Conservation (phyloP, 31 red algal genomes). For the Odonthalia washingtoniensis region DNA sequence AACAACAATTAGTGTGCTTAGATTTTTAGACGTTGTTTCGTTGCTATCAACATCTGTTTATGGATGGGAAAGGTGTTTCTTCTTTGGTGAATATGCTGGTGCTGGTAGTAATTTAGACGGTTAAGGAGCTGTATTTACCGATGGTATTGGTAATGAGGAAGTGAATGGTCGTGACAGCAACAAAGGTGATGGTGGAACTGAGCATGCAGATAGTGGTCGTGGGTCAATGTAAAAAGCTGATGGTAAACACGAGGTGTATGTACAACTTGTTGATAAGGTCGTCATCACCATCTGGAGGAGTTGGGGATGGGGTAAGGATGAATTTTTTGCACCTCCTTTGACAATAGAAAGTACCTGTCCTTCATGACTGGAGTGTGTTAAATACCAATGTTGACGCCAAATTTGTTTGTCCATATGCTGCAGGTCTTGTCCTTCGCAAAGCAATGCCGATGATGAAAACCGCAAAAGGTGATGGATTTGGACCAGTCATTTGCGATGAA, state of each 20-base stretch:
- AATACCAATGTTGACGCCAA: constrained; percentile 27
- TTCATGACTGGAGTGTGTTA: constrained; percentile 22
- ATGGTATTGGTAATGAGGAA: too few relatives aligned
- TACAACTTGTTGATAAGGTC: constrained; percentile 44
- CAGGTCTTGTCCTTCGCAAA: constrained; percentile 59
- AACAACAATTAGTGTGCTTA: constrained; percentile 64
- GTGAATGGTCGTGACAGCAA: too few relatives aligned
- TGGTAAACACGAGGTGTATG: too few relatives aligned
- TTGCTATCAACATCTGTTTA: constrained; percentile 77
- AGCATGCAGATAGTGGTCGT: too few relatives aligned
- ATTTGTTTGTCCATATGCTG: constrained; percentile 71
- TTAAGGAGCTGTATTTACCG: too few relatives aligned
- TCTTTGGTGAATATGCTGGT: constrained; percentile 53
- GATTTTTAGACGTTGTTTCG: constrained; percentile 77
- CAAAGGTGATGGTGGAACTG: too few relatives aligned
- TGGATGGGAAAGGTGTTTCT: constrained; percentile 80
- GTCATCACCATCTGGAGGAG: constrained; percentile 43
- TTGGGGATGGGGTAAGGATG: constrained; percentile 31
- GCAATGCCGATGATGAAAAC: constrained; percentile 67
- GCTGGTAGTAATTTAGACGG: too few relatives aligned
- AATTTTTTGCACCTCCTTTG: constrained; percentile 57
- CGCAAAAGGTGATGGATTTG: constrained; percentile 42
- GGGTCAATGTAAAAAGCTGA: too few relatives aligned
- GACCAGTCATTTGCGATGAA: too few relatives aligned
- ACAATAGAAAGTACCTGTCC: constrained; percentile 62